phyloP scores from a whole-genome alignment of 768 basidiomycete species.

The Serendipita indica region DNA sequence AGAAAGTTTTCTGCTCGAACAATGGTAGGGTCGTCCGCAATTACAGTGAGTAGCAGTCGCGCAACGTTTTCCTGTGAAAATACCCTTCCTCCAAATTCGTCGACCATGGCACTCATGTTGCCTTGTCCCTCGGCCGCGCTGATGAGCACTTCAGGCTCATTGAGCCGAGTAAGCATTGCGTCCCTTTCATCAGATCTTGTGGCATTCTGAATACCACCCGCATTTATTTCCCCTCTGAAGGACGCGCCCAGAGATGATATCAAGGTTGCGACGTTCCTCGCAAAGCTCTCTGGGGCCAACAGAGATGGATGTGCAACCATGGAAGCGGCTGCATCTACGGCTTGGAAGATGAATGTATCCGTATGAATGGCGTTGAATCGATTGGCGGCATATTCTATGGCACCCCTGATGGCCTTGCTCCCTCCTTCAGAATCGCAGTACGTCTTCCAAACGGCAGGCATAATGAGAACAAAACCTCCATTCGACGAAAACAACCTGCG shows the following conservation, averaged over 20 bases:
- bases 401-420: constrained; percentile 37
- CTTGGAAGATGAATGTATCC: constrained; percentile 62
- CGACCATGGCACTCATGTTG: constrained; percentile 30
- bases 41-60: constrained; percentile 60
- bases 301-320: constrained; percentile 35
- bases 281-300: constrained; percentile 30
- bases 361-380: constrained; percentile 62
- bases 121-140: constrained; percentile 23
- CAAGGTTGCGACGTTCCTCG: constrained; percentile 40
- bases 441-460: constrained; percentile 54
- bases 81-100: constrained; percentile 42
- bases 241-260: constrained; percentile 37
- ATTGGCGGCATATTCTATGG: constrained; percentile 56
- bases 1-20: constrained; percentile 58
- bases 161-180: constrained; percentile 49
- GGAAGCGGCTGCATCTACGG: constrained; percentile 45
- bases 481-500: constrained; percentile 59
- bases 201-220: constrained; percentile 49
- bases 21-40: constrained; percentile 56
- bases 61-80: constrained; percentile 52
- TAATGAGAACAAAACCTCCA: constrained; percentile 58
- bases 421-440: constrained; percentile 48
- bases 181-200: constrained; percentile 56
- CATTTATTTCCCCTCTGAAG: constrained; percentile 30
- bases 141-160: constrained; percentile 31